Evolutionary conservation across 1,139 yeast species (phyloP).

Genomic region (Candida sanyaensis): DNA sequence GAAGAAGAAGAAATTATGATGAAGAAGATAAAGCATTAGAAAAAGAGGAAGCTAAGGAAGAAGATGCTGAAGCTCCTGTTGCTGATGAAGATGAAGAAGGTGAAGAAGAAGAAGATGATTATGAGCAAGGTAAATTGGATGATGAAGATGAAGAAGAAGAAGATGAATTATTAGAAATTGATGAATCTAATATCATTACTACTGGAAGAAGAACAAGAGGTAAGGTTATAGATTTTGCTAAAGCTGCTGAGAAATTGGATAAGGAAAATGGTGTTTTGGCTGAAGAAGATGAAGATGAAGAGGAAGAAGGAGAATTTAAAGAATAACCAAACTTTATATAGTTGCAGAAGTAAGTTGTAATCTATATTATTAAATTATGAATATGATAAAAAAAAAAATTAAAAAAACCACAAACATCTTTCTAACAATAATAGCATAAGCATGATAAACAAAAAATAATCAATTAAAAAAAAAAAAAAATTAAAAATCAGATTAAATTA

Average conservation of each 20-base stretch:
- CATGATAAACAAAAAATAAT: neutral
- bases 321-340: neutral
- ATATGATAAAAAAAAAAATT: neutral
- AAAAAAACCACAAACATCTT: neutral
- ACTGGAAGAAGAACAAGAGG: conserved; percentile 92
- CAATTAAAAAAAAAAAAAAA: neutral
- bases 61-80: conserved; percentile 42
- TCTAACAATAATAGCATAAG: neutral
- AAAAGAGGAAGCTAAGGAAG: conserved; percentile 20
- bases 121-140: conserved; percentile 43
- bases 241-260: conserved; percentile 77
- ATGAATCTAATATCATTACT: conserved; percentile 77
- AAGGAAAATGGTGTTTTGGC: conserved; percentile 45
- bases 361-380: conserved; percentile 2
- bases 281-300: conserved; percentile 53
- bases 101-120: conserved; percentile 57
- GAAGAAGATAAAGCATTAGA: conserved; percentile 33
- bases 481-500: neutral
- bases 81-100: conserved; percentile 45
- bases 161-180: conserved; percentile 83
- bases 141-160: conserved; percentile 67
- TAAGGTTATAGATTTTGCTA: conserved; percentile 79
- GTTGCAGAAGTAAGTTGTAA: neutral
- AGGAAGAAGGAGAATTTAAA: conserved; percentile 21
- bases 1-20: conserved; percentile 49